These are phyloP conservation scores for Diatrype stigma DNA, from an alignment of 2,329 filamentous ascomycete genomes.

Conservation along the genomic window DNA sequence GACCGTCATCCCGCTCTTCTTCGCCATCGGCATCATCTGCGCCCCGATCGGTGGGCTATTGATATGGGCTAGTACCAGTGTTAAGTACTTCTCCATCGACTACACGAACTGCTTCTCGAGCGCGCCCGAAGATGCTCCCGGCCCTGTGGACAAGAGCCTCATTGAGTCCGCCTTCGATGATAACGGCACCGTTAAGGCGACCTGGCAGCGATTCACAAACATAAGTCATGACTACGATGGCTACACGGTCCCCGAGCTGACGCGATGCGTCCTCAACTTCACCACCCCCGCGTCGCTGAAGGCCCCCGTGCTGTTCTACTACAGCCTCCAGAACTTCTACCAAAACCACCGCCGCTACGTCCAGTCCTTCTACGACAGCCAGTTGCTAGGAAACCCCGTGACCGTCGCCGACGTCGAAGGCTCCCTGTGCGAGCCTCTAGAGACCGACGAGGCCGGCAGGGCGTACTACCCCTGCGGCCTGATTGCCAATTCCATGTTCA, in stretches of 20 bases:
- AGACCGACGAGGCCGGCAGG: constrained; percentile 48
- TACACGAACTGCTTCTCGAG: constrained; percentile 72
- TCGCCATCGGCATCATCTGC: constrained; percentile 76
- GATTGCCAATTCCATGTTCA: constrained; percentile 96
- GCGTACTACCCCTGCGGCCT: constrained; percentile 93
- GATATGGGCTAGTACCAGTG: constrained; percentile 80
- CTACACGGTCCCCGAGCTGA: constrained; percentile 14
- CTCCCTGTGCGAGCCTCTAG: constrained; percentile 74
- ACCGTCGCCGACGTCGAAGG: constrained; percentile 55
- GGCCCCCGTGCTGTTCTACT: constrained; percentile 87
- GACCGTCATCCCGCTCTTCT: constrained; percentile 63
- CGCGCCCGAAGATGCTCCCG: constrained; percentile 39
- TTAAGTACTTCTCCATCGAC: constrained; percentile 86
- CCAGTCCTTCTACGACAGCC: constrained; percentile 77
- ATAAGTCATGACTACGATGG: constrained; percentile 32
- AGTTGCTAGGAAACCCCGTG: constrained; percentile 69
- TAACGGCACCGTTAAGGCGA: constrained; percentile 32
- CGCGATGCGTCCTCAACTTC: constrained; percentile 71
- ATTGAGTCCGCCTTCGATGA: constrained; percentile 74
- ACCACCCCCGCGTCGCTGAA: constrained; percentile 72
- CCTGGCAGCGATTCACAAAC: constrained; percentile 32
- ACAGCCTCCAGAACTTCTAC: constrained; percentile 95
- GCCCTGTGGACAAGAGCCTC: constrained; percentile 50
- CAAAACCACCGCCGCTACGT: constrained; percentile 98
- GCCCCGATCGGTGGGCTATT: constrained; percentile 86